phyloP scores from a whole-genome alignment of 208 protist species.

The Trypanosoma lewisi region DNA sequence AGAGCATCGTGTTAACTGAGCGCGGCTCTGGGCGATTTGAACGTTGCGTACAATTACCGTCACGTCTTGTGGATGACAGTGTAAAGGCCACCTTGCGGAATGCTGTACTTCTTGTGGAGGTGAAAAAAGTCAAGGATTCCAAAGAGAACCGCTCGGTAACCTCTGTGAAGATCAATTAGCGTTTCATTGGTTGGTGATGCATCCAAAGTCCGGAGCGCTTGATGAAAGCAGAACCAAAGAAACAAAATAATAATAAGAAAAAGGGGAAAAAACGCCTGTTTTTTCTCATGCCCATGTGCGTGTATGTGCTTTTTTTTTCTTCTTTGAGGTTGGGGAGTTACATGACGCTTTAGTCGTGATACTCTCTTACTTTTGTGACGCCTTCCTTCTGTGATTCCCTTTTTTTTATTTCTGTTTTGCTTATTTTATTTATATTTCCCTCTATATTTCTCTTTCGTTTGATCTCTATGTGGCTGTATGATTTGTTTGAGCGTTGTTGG shows the following conservation, averaged over 20 bases:
- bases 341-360: too few relatives aligned
- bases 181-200: background rate
- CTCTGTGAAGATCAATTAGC: conserved; percentile 52
- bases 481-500: too few relatives aligned
- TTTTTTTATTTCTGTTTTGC: conserved; percentile 10
- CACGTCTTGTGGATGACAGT: conserved; percentile 28
- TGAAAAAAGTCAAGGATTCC: conserved; percentile 40
- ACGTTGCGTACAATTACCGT: conserved; percentile 68
- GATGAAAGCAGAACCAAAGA: background rate
- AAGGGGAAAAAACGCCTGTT: background rate
- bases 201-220: background rate
- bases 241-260: background rate
- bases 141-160: conserved; percentile 10
- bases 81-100: conserved; percentile 60
- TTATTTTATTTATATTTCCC: background rate
- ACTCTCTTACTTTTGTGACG: background rate
- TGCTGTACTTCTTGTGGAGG: conserved; percentile 46
- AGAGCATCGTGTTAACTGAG: conserved; percentile 39
- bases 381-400: background rate
- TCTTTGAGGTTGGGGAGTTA: background rate
- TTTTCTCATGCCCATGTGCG: background rate
- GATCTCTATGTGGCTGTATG: too few relatives aligned
- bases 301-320: background rate
- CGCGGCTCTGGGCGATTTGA: conserved; percentile 66
- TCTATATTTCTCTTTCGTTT: too few relatives aligned